phyloP scores from a whole-genome alignment of 108 stramenopile genomes.

The Mediolabrus comicus region DNA sequence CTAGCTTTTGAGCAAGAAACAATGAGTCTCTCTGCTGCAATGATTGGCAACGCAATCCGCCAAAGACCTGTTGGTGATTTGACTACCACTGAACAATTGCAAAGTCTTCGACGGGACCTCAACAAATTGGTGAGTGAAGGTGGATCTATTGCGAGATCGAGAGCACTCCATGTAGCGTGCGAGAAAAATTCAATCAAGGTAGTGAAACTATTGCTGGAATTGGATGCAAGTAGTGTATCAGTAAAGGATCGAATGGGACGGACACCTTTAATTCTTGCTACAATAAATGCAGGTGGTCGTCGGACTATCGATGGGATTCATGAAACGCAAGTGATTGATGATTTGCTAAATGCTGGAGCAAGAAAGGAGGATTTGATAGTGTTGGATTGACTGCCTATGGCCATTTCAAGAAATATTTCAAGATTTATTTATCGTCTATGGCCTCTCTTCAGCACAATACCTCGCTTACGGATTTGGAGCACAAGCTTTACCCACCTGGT shows the following conservation, averaged over 20 bases:
- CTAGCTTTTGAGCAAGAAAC: background rate
- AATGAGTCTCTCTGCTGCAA: background rate
- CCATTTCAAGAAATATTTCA: background rate
- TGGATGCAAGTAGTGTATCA: background rate
- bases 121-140: background rate
- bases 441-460: background rate
- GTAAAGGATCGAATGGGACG: background rate
- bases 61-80: background rate
- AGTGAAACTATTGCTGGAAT: background rate
- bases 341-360: background rate
- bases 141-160: conserved; percentile 6
- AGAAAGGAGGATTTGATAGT: background rate
- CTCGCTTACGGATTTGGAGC: conserved; percentile 5
- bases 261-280: background rate
- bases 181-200: conserved; percentile 1
- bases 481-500: background rate
- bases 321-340: background rate
- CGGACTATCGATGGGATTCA: background rate
- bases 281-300: background rate
- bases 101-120: background rate
- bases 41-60: background rate
- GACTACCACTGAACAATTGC: background rate
- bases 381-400: conserved; percentile 8
- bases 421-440: background rate
- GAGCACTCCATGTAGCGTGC: background rate